Evolutionary conservation across 225 moss, liverwort and hornwort species (phyloP).

Genomic region (Asterella californica): DNA sequence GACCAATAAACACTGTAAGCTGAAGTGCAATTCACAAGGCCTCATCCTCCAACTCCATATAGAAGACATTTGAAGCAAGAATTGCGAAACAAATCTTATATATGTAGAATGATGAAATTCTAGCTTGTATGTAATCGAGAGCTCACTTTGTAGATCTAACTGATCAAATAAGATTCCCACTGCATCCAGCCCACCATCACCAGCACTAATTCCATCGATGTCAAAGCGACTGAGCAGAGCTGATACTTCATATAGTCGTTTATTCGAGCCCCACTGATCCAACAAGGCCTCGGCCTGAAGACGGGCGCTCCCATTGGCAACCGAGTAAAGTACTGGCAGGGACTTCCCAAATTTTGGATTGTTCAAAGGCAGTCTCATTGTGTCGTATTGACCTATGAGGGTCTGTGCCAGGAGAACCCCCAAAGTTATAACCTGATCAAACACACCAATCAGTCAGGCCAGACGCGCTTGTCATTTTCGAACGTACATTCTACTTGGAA

Average conservation of each 20-base stretch:
- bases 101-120: neutral
- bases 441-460: neutral
- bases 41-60: neutral
- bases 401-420: conserved; percentile 62
- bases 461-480: neutral
- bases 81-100: neutral
- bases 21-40: neutral
- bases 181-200: conserved; percentile 45
- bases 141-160: conserved; percentile 71
- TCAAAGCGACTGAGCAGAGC: conserved; percentile 39
- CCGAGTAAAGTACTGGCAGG: conserved; percentile 63
- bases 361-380: conserved; percentile 44
- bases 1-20: neutral
- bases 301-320: conserved; percentile 42
- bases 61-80: neutral
- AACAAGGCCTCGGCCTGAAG: conserved; percentile 54
- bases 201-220: conserved; percentile 55
- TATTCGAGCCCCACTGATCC: conserved; percentile 62
- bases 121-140: neutral
- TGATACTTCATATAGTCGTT: conserved; percentile 49
- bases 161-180: conserved; percentile 74
- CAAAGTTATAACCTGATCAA: conserved; percentile 56
- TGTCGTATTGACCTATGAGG: conserved; percentile 50
- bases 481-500: neutral
- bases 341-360: conserved; percentile 60